A percentile compares a stretch with the other conserved stretches of the same genome.
phyloP scores from a whole-genome alignment of 306 rosid species.

The Cucurbita moschata region DNA sequence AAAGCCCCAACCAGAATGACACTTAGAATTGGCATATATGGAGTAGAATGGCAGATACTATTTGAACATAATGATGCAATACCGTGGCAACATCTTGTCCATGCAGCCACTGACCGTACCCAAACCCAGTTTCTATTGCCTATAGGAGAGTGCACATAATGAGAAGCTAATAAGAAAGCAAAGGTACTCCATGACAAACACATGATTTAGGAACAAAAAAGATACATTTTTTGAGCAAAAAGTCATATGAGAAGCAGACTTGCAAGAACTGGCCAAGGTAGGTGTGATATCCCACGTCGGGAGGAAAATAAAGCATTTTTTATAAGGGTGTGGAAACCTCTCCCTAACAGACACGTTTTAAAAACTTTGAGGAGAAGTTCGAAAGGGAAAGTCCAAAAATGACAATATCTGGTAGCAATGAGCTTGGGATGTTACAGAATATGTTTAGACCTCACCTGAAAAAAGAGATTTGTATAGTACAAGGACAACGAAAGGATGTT shows the following conservation, averaged over 20 bases:
- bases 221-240: not conserved
- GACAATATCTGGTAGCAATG: too few species aligned
- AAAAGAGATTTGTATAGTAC: not conserved
- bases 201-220: not conserved
- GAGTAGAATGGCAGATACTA: not conserved
- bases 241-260: not conserved
- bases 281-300: too few species aligned
- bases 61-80: constrained; percentile 2
- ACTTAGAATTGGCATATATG: constrained; percentile 2
- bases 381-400: too few species aligned
- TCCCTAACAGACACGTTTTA: too few species aligned
- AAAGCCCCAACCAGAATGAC: constrained; percentile 7
- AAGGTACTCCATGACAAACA: not conserved
- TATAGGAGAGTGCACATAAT: constrained; percentile 16
- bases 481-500: not conserved
- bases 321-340: too few species aligned
- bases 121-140: constrained; percentile 85
- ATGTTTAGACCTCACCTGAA: not conserved
- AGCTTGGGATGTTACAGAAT: too few species aligned
- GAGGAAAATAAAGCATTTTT: too few species aligned
- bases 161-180: constrained; percentile 5
- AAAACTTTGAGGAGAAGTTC: too few species aligned
- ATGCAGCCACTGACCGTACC: constrained; percentile 99
- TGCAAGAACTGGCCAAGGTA: not conserved
- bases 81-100: constrained; percentile 97